Percentiles rank a stretch among this genome's conserved stretches.
Evolutionary conservation across 495 filamentous ascomycete genomes (phyloP).

Genomic region (Podospora pseudopauciseta): DNA sequence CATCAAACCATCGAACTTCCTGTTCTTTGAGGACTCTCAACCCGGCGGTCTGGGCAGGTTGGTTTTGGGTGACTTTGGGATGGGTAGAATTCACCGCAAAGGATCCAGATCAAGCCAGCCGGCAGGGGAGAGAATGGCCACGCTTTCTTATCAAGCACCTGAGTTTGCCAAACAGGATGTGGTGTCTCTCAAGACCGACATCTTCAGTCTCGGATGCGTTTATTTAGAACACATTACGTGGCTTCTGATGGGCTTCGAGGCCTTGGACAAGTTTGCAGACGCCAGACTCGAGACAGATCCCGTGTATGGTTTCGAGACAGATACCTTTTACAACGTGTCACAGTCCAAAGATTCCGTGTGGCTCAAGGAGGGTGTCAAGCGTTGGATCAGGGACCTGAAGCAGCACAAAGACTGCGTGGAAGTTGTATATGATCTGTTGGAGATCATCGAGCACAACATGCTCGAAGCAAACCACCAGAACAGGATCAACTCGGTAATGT

Average conservation of each 20-base stretch:
- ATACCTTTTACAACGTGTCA: slow-evolving; percentile 2
- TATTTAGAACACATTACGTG: slow-evolving; percentile 9
- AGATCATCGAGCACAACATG: background rate
- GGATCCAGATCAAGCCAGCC: background rate
- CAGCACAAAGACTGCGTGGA: background rate
- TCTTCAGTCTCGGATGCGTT: slow-evolving; percentile 14
- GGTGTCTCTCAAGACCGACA: slow-evolving; percentile 6
- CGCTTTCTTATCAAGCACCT: slow-evolving; percentile 2
- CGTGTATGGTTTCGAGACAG: background rate
- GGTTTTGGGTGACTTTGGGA: background rate
- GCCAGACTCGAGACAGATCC: background rate
- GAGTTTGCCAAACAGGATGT: background rate
- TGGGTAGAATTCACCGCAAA: background rate
- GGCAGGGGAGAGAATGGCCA: background rate
- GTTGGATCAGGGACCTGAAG: background rate
- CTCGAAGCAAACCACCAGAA: background rate
- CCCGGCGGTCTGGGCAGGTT: background rate
- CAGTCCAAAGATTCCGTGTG: background rate
- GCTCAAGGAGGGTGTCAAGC: background rate
- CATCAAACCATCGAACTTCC: slow-evolving; percentile 3
- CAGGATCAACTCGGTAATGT: background rate
- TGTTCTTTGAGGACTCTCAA: background rate
- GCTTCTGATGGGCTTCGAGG: slow-evolving; percentile 2
- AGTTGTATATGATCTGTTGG: background rate
- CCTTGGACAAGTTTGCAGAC: background rate